phyloP scores from a whole-genome alignment of 2,329 filamentous ascomycete species.

The Plectosphaerella cucumerina region DNA sequence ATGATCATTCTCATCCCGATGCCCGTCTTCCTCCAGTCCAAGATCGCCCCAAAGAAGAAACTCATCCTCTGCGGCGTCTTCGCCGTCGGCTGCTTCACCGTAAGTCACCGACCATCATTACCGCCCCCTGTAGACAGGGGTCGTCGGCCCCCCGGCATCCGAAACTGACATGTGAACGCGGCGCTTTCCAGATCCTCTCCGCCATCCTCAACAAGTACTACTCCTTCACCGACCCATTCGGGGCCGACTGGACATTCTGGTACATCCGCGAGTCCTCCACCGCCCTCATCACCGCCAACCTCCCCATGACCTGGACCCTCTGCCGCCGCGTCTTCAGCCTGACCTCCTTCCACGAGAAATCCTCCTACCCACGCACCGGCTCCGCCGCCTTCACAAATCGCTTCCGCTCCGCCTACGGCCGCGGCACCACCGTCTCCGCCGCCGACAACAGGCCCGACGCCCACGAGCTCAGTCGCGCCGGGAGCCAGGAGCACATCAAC shows the following conservation, averaged over 20 bases:
- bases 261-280: conserved; percentile 42
- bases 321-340: conserved; percentile 32
- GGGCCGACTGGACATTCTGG: conserved; percentile 35
- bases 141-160: no score
- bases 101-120: no score
- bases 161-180: background rate
- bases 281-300: conserved; percentile 38
- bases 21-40: conserved; percentile 45
- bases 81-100: conserved; percentile 40
- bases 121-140: no score
- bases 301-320: conserved; percentile 38
- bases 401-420: conserved; percentile 19
- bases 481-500: conserved; percentile 34
- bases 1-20: conserved; percentile 56
- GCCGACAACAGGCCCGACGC: conserved; percentile 10
- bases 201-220: conserved; percentile 39
- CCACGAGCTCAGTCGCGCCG: conserved; percentile 17
- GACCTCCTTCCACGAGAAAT: conserved; percentile 25
- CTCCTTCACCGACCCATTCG: conserved; percentile 34
- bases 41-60: conserved; percentile 48
- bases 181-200: conserved; percentile 41
- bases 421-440: conserved; percentile 17
- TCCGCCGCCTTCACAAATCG: conserved; percentile 13
- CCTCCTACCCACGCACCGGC: conserved; percentile 21
- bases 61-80: conserved; percentile 43